A percentile compares a stretch with the other conserved stretches of the same genome.
Conservation (phyloP, 352 stramenopile species). For the Globisporangium nagaii region DNA sequence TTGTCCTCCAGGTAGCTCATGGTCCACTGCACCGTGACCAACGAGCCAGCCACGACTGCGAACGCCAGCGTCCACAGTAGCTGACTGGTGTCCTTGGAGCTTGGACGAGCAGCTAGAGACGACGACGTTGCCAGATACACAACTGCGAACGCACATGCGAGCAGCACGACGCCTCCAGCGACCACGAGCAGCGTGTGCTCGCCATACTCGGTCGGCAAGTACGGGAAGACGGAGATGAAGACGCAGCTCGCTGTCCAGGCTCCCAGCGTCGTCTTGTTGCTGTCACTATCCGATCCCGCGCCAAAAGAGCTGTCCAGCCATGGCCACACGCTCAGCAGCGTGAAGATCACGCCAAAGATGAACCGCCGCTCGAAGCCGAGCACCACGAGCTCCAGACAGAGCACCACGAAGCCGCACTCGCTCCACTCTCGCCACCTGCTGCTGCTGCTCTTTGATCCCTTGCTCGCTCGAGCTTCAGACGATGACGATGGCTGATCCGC, state of each 20-base stretch:
- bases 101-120: neutral
- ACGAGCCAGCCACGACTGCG: constrained; percentile 22
- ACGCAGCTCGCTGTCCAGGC: constrained; percentile 51
- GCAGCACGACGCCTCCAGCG: constrained; percentile 32
- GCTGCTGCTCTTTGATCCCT: neutral
- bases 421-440: constrained; percentile 18
- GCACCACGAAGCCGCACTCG: constrained; percentile 31
- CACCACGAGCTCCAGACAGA: constrained; percentile 62
- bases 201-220: constrained; percentile 66
- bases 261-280: neutral
- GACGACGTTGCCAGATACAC: neutral
- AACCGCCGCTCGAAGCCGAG: constrained; percentile 57
- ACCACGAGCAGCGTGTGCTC: constrained; percentile 60
- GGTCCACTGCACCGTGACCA: constrained; percentile 40
- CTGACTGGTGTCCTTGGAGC: neutral
- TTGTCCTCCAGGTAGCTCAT: constrained; percentile 50
- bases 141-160: constrained; percentile 1
- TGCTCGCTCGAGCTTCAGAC: neutral
- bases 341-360: constrained; percentile 65
- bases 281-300: neutral
- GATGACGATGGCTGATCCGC: neutral
- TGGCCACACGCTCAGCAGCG: constrained; percentile 48
- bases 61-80: constrained; percentile 2
- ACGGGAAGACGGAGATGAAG: constrained; percentile 65
- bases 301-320: constrained; percentile 15